Percentiles rank a stretch among this genome's conserved stretches.
Conservation (phyloP, 192 early-diverging fungal species). For the Linnemannia elongata region DNA sequence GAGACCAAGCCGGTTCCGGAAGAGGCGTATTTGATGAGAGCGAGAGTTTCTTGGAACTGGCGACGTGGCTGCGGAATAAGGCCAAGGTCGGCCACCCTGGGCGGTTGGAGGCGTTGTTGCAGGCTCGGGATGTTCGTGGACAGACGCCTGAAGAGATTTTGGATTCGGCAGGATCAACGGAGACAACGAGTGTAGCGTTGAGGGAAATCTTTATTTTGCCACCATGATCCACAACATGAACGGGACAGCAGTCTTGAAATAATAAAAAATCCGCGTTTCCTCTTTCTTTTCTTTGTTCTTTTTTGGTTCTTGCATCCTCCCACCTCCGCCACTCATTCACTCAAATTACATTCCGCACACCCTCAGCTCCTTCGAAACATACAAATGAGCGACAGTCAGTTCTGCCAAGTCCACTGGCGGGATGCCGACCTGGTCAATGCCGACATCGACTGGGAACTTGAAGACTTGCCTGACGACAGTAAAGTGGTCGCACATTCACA, state of each 20-base stretch:
- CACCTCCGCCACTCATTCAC: background rate
- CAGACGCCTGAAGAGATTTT: slow-evolving; percentile 16
- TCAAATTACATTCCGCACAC: background rate
- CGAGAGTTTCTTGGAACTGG: slow-evolving; percentile 17
- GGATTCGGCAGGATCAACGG: background rate
- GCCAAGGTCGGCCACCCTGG: background rate
- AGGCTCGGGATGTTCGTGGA: slow-evolving; percentile 19
- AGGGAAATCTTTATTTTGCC: background rate
- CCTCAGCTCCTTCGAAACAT: background rate
- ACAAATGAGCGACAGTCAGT: slow-evolving; percentile 51
- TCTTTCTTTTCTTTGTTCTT: background rate
- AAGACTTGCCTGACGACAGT: slow-evolving; percentile 41
- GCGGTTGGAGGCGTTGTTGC: slow-evolving; percentile 15
- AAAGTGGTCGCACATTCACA: background rate
- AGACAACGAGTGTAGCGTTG: background rate
- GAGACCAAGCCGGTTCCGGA: background rate
- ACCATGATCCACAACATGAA: background rate
- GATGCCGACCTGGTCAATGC: slow-evolving; percentile 36
- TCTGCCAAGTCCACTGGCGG: slow-evolving; percentile 45
- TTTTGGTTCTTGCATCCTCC: background rate
- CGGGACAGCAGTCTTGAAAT: background rate
- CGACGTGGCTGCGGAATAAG: slow-evolving; percentile 28
- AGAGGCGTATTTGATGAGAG: background rate
- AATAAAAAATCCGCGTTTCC: background rate
- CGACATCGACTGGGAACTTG: slow-evolving; percentile 37